Conservation (phyloP, 2,329 filamentous ascomycete genomes). For the Calonectria pseudoturangicola region DNA sequence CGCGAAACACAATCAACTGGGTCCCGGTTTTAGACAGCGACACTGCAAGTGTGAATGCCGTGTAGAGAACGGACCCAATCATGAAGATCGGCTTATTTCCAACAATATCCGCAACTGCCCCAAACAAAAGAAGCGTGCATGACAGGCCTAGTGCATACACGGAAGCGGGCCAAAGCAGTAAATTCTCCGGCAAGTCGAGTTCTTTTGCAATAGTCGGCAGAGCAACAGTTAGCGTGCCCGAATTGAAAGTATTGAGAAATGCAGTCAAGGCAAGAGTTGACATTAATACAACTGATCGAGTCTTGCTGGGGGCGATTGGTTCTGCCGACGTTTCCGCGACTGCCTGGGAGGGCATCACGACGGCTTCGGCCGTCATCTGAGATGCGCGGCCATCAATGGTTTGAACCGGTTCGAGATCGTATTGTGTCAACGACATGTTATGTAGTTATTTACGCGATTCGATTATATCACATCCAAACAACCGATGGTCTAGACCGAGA, state of each 20-base stretch:
- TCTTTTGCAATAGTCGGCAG: conserved; percentile 49
- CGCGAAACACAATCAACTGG: conserved; percentile 62
- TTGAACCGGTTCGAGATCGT: conserved; percentile 23
- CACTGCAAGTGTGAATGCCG: conserved; percentile 58
- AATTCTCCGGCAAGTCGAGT: conserved; percentile 43
- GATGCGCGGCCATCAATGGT: background rate
- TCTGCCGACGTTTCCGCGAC: background rate
- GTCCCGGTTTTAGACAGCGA: conserved; percentile 58
- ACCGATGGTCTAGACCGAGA: background rate
- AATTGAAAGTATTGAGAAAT: conserved; percentile 54
- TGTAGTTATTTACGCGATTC: background rate
- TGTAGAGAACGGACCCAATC: conserved; percentile 57
- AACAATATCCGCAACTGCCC: conserved; percentile 61
- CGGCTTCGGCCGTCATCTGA: background rate
- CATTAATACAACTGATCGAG: conserved; percentile 11
- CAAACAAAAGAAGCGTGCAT: conserved; percentile 59
- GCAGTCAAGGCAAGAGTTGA: conserved; percentile 46
- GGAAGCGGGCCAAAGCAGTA: conserved; percentile 50
- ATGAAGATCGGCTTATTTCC: conserved; percentile 60
- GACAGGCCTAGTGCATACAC: conserved; percentile 47
- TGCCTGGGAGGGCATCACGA: background rate
- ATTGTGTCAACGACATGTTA: conserved; percentile 32
- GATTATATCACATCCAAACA: background rate
- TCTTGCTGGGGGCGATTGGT: conserved; percentile 31
- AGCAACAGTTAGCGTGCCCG: conserved; percentile 49